Conservation (phyloP, 352 stramenopile genomes). For the Elongisporangium senticosum region DNA sequence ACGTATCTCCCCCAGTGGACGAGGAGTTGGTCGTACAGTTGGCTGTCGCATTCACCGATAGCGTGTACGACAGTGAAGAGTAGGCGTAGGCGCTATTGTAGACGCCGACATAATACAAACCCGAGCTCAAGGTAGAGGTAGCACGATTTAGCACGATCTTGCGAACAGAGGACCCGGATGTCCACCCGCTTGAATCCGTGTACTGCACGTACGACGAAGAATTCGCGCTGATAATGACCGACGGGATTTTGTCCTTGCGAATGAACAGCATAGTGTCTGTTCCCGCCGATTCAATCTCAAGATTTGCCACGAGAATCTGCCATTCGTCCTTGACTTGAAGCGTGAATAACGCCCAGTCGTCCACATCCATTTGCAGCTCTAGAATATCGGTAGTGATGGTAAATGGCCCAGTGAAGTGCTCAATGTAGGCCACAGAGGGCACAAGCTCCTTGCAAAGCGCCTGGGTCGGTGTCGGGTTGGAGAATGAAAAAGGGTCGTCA, state of each 20-base stretch:
- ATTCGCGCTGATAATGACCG: constrained; percentile 9
- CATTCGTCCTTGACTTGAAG: constrained; percentile 50
- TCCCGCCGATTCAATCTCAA: constrained; percentile 26
- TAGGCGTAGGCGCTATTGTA: constrained; percentile 68
- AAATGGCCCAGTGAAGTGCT: constrained; percentile 49
- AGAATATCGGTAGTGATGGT: constrained; percentile 25
- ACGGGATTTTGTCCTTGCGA: constrained; percentile 56
- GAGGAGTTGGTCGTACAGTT: constrained; percentile 25
- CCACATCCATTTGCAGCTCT: constrained; percentile 39
- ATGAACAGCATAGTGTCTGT: constrained; percentile 76
- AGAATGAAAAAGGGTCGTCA: constrained; percentile 57
- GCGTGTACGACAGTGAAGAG: constrained; percentile 32
- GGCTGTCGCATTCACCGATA: constrained; percentile 46
- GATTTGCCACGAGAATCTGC: constrained; percentile 46
- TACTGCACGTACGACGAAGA: constrained; percentile 39
- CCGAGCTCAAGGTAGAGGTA: constrained; percentile 58
- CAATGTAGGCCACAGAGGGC: constrained; percentile 50
- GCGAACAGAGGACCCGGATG: constrained; percentile 21
- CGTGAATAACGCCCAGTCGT: constrained; percentile 58
- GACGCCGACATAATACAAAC: constrained; percentile 70
- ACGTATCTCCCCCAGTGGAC: constrained; percentile 5
- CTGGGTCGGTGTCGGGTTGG: constrained; percentile 31
- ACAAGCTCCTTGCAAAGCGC: constrained; percentile 57
- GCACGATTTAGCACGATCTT: constrained; percentile 59
- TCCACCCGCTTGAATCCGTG: constrained; percentile 44